A percentile compares a stretch with the other conserved stretches of the same genome.
Evolutionary conservation across 2,329 filamentous ascomycete genomes (phyloP).

Genomic region (Akanthomyces muscarius): DNA sequence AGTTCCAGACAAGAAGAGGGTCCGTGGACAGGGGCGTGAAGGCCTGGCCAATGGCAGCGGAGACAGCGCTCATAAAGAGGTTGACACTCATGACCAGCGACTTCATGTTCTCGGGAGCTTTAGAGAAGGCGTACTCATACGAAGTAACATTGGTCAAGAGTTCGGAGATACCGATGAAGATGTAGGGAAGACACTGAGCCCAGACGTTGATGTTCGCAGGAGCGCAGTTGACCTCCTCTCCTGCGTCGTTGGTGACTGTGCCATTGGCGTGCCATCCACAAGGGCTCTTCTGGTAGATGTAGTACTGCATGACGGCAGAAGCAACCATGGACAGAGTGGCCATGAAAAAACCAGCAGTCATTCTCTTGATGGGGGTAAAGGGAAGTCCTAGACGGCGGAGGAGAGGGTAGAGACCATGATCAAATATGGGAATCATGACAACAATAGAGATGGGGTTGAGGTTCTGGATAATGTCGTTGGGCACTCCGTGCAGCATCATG

Average conservation of each 20-base stretch:
- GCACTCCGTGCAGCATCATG: constrained; percentile 65
- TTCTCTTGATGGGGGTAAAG: constrained; percentile 74
- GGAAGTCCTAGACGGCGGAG: constrained; percentile 60
- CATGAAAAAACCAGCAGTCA: constrained; percentile 65
- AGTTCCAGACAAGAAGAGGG: constrained; percentile 69
- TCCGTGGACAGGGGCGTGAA: constrained; percentile 59
- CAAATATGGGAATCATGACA: constrained; percentile 69
- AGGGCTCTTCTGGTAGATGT: constrained; percentile 59
- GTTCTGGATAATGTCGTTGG: constrained; percentile 75
- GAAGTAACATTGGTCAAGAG: constrained; percentile 55
- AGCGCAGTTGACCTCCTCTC: constrained; percentile 42
- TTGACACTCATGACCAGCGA: constrained; percentile 68
- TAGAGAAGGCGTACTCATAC: constrained; percentile 73
- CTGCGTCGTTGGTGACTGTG: constrained; percentile 17
- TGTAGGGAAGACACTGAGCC: constrained; percentile 50
- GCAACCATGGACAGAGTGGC: constrained; percentile 59
- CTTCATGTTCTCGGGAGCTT: constrained; percentile 76
- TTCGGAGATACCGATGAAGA: constrained; percentile 49
- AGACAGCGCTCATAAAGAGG: constrained; percentile 67
- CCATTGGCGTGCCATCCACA: constrained; percentile 55
- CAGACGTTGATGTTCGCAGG: constrained; percentile 62
- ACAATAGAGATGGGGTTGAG: constrained; percentile 72
- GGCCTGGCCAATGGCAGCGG: constrained; percentile 66
- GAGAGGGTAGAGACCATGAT: constrained; percentile 64
- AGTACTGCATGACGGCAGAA: constrained; percentile 54